Conservation (phyloP, 2,329 filamentous ascomycete genomes). For the Pseudogymnoascus sp. region DNA sequence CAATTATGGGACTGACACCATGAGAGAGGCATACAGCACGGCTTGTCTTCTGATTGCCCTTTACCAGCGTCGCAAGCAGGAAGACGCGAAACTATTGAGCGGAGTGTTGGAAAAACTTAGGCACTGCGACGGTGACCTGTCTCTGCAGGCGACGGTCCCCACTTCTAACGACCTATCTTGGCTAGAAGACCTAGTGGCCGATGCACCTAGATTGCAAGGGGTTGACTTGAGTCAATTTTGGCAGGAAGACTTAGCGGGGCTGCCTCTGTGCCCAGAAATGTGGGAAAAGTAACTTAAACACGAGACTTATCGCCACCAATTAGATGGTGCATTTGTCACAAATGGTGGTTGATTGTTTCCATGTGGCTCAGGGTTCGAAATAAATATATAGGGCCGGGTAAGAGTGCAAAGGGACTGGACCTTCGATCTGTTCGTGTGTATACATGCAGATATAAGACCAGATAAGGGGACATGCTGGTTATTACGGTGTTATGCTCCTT, state of each 20-base stretch:
- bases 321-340: background rate
- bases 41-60: conserved; percentile 45
- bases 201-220: conserved; percentile 21
- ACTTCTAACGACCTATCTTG: conserved; percentile 32
- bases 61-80: conserved; percentile 43
- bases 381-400: background rate
- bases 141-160: conserved; percentile 10
- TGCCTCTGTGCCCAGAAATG: background rate
- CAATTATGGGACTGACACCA: conserved; percentile 38
- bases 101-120: conserved; percentile 16
- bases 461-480: background rate
- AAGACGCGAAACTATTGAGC: conserved; percentile 31
- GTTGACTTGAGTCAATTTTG: conserved; percentile 26
- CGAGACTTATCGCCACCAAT: background rate
- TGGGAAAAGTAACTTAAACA: background rate
- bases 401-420: background rate
- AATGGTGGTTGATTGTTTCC: background rate
- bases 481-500: background rate
- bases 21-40: conserved; percentile 45
- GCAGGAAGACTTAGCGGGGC: background rate
- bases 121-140: conserved; percentile 4
- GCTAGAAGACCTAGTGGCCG: conserved; percentile 36
- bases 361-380: background rate
- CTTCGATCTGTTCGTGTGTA: background rate
- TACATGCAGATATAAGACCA: background rate